Base-by-base conservation (phyloP, 306 rosid genomes). In the Pyrus bretschneideri region DNA sequence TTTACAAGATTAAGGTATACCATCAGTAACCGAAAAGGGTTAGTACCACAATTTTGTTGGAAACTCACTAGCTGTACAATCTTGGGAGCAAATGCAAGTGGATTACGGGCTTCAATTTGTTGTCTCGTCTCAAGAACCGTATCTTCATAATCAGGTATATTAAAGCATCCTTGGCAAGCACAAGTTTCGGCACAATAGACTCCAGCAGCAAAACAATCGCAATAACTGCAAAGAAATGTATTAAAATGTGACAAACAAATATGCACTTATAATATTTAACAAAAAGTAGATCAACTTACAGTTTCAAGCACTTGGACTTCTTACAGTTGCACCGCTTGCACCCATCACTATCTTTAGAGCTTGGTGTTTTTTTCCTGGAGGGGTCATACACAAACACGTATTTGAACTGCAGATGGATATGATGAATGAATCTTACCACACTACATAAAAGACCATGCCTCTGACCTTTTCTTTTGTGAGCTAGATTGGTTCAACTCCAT, bases 121-220 rank as follows among this genome's bases (percentile, higher is more conserved):
- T 71, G 70, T 71, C 70, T 82, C 25, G 81, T 72, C 73, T 89
- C 88, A 46, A 25, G 19, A 86, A 90, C 86, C 11, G 23, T 85
- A 10, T 78, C 87, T 75, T 70, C 80, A 76, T 83, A 30, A 62
- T 89, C 85, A 5, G 69, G 78, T 82, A 63, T 87, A 82, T 93
- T 93, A 59, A 72, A 79, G 87, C 97, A 93, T 64, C 82, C 87
- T 81, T 83, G 82, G 81, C 96, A 93, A 79, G 87, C 65, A 86
- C 97, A 90, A 65, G 72, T 3, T 15, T 80, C 87, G 9, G 51
- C 30, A 77, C 97, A 93, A 73, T 79, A 87, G 58, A 27, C 6
- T 65, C 94, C 92, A 23, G 86, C 81, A 30, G 88, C 73, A 87
- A 93, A 93, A 78, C 97, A 93, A 22, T 90, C 90, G 67, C 97